Base-by-base conservation (phyloP, 768 basidiomycete genomes). In the Rhizopogon sp. region DNA sequence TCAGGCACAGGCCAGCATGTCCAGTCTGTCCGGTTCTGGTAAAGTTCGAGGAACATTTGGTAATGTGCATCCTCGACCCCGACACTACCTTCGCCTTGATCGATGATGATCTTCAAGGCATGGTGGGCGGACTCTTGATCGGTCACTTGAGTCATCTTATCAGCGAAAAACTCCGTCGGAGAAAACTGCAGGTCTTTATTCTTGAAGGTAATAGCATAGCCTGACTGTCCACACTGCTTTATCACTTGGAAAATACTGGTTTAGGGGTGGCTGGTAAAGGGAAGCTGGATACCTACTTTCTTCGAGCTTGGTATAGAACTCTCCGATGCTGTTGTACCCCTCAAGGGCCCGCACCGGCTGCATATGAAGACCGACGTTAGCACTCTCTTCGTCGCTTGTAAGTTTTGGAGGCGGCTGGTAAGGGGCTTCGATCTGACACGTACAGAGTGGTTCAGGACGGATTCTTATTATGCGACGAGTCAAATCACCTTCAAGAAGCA, bases 21-120 rank as follows among this genome's bases (percentile, higher is more conserved):
- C 61, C 61, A 62, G 5, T 39, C 35, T 1, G 39, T 45, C 1
- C 51, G 61, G 31, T 44, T 46, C 52, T 33, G 4, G 54, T 61
- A 59, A 9, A 63, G 58, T 0, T 59, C 54, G 16, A 61, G 43
- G 58, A 63, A 63, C 46, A 61, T 50, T 20, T 50, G 35, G 53
- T 63, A 63, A 55, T 63, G 62, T n/a, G 58, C 56, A 0, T 63
- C 57, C 13, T 37, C 20, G n/a, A 56, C 44, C 9, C 60, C 62
- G 20, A 59, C 50, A 49, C 50, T 49, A n/a, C 60, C 62, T 43
- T 63, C 60, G 35, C 62, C 62, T 45, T 63, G 62, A 37, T 59
- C 60, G 37, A 63, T 53, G 39, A 63, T 61, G 33, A 43, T 55
- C 17, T 49, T 51, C 29, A 63, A 37, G 20, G 62, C 60, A 20